phyloP scores from a whole-genome alignment of 2,329 filamentous ascomycete species.

The Botrytis paeoniae region DNA sequence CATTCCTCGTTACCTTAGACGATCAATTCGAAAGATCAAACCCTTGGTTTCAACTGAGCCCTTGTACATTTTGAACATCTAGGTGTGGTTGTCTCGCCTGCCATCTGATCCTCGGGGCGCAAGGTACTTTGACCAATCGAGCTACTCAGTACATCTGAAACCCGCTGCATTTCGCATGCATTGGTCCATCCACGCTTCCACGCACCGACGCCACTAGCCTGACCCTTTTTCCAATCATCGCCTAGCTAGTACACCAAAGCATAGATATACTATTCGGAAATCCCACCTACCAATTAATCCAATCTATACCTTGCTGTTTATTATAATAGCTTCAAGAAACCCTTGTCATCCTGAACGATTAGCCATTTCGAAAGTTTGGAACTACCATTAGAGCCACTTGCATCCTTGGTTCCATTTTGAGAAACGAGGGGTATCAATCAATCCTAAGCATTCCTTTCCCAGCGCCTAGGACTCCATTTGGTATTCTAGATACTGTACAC shows the following conservation, averaged over 20 bases:
- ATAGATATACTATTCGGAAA: slow-evolving; percentile 1
- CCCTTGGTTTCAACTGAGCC: slow-evolving; percentile 12
- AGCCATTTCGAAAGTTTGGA: neutral
- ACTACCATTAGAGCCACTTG: slow-evolving; percentile 13
- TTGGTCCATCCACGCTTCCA: slow-evolving; percentile 11
- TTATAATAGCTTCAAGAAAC: slow-evolving; percentile 9
- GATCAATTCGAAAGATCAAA: slow-evolving; percentile 1
- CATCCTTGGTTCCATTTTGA: slow-evolving; percentile 20
- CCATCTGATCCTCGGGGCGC: slow-evolving; percentile 20
- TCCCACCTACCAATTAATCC: slow-evolving; percentile 1
- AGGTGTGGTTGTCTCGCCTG: slow-evolving; percentile 15
- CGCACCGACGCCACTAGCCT: slow-evolving; percentile 14
- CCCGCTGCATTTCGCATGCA: slow-evolving; percentile 13
- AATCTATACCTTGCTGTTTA: neutral
- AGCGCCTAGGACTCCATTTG: slow-evolving; percentile 16
- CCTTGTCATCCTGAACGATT: slow-evolving; percentile 14
- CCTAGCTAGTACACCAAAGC: neutral
- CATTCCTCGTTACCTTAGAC: neutral
- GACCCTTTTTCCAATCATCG: slow-evolving; percentile 14
- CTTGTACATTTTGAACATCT: neutral
- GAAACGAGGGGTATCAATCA: slow-evolving; percentile 18
- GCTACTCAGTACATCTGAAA: slow-evolving; percentile 16
- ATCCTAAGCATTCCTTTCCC: slow-evolving; percentile 21
- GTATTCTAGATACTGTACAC: neutral
- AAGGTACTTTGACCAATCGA: slow-evolving; percentile 6